Evolutionary conservation across 2,329 filamentous ascomycete genomes (phyloP), one percentile per base, ranked within the genome.

Genomic region (Trichoderma sp.): DNA sequence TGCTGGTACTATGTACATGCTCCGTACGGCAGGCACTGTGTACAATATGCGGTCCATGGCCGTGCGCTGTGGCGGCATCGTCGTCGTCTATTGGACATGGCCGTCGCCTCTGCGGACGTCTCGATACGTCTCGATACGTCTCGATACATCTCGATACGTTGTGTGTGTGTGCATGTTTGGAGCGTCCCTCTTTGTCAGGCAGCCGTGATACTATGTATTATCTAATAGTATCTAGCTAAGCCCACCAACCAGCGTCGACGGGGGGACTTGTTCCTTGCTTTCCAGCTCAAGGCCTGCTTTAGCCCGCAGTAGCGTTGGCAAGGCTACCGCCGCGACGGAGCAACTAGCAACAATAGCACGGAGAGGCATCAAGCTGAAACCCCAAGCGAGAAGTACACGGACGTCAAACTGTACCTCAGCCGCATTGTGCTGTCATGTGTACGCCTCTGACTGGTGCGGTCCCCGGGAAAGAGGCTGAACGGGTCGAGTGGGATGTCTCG

Each of bases 291-390:
- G 13, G 19, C 35, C n/a, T 57, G 29, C 53, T 5, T 65, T 37
- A 37, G 59, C 25, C 6, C n/a, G 45, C 29, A 65, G 52, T 17
- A n/a, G 37, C 39, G 15, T 56, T 34, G 25, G 34, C 50, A 15
- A 17, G 15, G 29, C 59, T 6, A 42, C 52, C 50, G 1, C 7
- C 34, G 50, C 4, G 19, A 17, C 15, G 48, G 45, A 64, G 32
- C 48, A 17, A 17, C 48, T 29, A 29, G 37, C n/a, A 39, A 22
- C 35, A 13, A 45, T 25, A 56, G 27, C n/a, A 32, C 17, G 17
- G 34, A 32, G 37, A 32, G 52, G 60, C 52, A 48, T 35, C 37
- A 34, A 57, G 61, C 61, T 57, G 52, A 57, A 64, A 57, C 61
- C 19, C 35, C 52, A 9, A 45, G 22, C 17, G n/a, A n/a, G n/a